Evolutionary conservation across 306 rosid species (phyloP).

Genomic region (Lathyrus tuberosus): DNA sequence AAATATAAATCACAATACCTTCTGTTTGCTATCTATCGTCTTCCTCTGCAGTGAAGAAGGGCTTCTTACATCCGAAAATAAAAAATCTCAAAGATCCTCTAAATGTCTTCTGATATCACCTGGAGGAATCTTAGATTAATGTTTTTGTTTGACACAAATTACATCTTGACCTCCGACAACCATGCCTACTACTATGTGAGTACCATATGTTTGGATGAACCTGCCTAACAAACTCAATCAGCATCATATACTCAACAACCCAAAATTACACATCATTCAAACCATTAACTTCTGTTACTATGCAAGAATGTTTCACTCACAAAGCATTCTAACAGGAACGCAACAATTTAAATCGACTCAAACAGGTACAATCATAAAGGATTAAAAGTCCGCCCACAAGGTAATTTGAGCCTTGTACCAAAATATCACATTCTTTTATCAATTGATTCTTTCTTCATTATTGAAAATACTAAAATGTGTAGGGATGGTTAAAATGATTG

Average conservation of each 20-base stretch:
- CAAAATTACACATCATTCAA: slow-evolving; percentile 35
- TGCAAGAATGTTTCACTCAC: slow-evolving; percentile 10
- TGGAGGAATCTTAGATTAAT: slow-evolving; percentile 77
- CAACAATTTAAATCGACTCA: slow-evolving; percentile 16
- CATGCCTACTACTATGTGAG: slow-evolving; percentile 90
- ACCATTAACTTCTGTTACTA: slow-evolving; percentile 26
- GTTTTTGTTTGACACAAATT: slow-evolving; percentile 77
- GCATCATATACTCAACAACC: slow-evolving; percentile 43
- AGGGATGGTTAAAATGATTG: slow-evolving; percentile 29
- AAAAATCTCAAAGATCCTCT: slow-evolving; percentile 92
- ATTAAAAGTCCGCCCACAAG: slow-evolving; percentile 12
- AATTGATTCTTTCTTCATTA: slow-evolving; percentile 23
- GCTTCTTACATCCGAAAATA: slow-evolving; percentile 83
- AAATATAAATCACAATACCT: slow-evolving; percentile 50
- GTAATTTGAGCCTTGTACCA: slow-evolving; percentile 1
- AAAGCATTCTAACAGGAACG: slow-evolving; percentile 11
- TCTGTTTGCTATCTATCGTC: slow-evolving; percentile 66
- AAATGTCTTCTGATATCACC: slow-evolving; percentile 78
- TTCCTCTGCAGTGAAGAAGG: slow-evolving; percentile 77
- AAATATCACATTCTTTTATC: slow-evolving; percentile 18
- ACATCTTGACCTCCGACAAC: slow-evolving; percentile 97
- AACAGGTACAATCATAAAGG: neutral
- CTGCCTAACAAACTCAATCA: slow-evolving; percentile 75
- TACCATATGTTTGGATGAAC: slow-evolving; percentile 86
- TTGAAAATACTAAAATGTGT: slow-evolving; percentile 19